Base-by-base conservation (phyloP, 306 rosid species). In the Cucurbita argyrosperma region DNA sequence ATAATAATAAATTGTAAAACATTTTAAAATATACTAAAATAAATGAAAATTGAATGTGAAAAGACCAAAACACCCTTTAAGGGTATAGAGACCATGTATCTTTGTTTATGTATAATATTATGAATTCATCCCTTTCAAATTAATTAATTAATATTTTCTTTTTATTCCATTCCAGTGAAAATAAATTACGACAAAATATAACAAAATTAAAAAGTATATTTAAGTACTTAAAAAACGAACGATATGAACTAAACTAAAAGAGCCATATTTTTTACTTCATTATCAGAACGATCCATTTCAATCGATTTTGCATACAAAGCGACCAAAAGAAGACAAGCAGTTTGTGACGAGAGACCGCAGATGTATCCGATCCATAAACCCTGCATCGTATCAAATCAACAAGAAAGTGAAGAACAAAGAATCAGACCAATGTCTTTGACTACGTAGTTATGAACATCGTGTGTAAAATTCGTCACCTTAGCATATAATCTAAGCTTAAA, bases 301-400 rank as follows among this genome's bases (percentile, higher is more conserved):
- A 76, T 65, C 97, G 95, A 87, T 51, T 85, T 79, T 53, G 74
- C 72, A 37, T 73, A 79, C 60, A 70, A 46, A 40, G 76, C 84
- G 10, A 90, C 49, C 38, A 84, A 0, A 68, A 85, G 42, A 5
- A 90, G 90, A 14, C 95, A 23, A 63, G 43, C 75, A 1, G 81
- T 71, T 82, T 90, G 97, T 72, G 85, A 85, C n/a, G 76, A 49
- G 57, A 92, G 23, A 39, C 95, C 96, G 47, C 90, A 88, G 7
- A 83, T 88, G 68, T 90, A 60, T 63, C 92, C 96, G 53, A 90
- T 86, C 96, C 98, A 92, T 79, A 92, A 83, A n/a, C 95, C 98
- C 96, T 92, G 73, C 19, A 67, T 11, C 43, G 65, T 56, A 60
- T 61, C 4, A 49, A 75, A 66, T 23, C 55, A 50, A 38, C 65